phyloP scores from a whole-genome alignment of 148 eudicot genomes.

The Diospyros kaki region DNA sequence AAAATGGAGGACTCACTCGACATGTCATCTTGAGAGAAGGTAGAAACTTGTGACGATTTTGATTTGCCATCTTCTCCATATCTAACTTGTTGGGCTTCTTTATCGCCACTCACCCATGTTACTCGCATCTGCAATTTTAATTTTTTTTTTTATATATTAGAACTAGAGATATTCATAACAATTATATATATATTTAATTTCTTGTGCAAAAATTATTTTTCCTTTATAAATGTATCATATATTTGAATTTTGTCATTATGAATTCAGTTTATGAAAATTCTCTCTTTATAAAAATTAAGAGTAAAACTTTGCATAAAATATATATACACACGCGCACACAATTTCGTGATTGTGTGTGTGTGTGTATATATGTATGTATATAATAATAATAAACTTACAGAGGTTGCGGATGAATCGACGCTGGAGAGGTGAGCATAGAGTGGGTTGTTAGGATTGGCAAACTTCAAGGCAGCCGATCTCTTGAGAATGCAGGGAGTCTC shows the following conservation, averaged over 20 bases:
- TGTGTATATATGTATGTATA: too few relatives aligned
- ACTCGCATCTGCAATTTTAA: slow-evolving; percentile 56
- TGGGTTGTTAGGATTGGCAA: slow-evolving; percentile 66
- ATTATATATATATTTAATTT: too few relatives aligned
- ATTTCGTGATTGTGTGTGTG: too few relatives aligned
- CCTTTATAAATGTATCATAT: too few relatives aligned
- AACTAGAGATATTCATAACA: too few relatives aligned
- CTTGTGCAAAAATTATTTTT: too few relatives aligned
- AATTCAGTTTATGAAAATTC: too few relatives aligned
- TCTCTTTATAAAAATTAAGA: too few relatives aligned
- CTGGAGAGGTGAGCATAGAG: slow-evolving; percentile 69
- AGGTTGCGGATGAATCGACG: slow-evolving; percentile 51
- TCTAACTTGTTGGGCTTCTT: slow-evolving; percentile 47
- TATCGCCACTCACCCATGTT: slow-evolving; percentile 82
- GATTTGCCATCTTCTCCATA: slow-evolving; percentile 47
- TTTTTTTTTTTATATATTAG: too few relatives aligned
- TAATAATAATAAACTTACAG: slow-evolving; percentile 30
- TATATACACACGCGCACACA: too few relatives aligned
- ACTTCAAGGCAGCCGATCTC: slow-evolving; percentile 36
- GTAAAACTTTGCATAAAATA: too few relatives aligned
- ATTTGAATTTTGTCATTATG: too few relatives aligned
- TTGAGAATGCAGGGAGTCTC: slow-evolving; percentile 60
- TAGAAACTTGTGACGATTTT: slow-evolving; percentile 40
- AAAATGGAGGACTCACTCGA: slow-evolving; percentile 32
- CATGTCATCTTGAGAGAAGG: slow-evolving; percentile 58